phyloP scores from a whole-genome alignment of 495 filamentous ascomycete genomes.

The Penicillium turbatum region DNA sequence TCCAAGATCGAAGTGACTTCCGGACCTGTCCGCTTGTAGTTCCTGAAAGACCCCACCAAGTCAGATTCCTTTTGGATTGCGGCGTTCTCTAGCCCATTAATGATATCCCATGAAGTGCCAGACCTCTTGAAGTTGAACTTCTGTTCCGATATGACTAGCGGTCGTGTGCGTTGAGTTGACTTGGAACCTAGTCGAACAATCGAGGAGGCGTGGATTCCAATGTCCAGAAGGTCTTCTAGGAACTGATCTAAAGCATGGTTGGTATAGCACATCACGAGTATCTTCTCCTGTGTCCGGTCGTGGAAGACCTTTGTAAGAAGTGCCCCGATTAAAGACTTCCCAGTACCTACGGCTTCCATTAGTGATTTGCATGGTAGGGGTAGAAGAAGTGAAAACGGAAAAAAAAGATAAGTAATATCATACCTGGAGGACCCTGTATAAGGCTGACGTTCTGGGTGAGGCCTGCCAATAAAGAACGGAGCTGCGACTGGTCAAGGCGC shows the following conservation, averaged over 20 bases:
- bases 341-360: no score
- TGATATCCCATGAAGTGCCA: slow-evolving; percentile 32
- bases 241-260: slow-evolving; percentile 81
- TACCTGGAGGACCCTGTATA: slow-evolving; percentile 78
- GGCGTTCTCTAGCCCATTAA: slow-evolving; percentile 34
- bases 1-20: slow-evolving; percentile 45
- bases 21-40: slow-evolving; percentile 13
- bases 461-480: slow-evolving; percentile 51
- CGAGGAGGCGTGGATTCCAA: slow-evolving; percentile 48
- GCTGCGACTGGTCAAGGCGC: slow-evolving; percentile 56
- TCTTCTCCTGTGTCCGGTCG: slow-evolving; percentile 45
- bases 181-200: slow-evolving; percentile 71
- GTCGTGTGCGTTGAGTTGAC: slow-evolving; percentile 45
- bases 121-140: slow-evolving; percentile 19
- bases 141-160: slow-evolving; percentile 49
- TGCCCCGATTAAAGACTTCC: slow-evolving; percentile 75
- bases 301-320: slow-evolving; percentile 57
- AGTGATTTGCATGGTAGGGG: no score
- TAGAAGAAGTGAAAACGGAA: no score
- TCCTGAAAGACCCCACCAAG: slow-evolving; percentile 22
- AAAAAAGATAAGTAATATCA: no score
- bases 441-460: slow-evolving; percentile 54
- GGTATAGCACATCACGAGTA: slow-evolving; percentile 60
- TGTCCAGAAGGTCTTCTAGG: slow-evolving; percentile 60
- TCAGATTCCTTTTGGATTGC: slow-evolving; percentile 11